Evolutionary conservation across 306 rosid genomes (phyloP), one percentile per base, ranked within the genome.

Genomic region (Cucumis melo): DNA sequence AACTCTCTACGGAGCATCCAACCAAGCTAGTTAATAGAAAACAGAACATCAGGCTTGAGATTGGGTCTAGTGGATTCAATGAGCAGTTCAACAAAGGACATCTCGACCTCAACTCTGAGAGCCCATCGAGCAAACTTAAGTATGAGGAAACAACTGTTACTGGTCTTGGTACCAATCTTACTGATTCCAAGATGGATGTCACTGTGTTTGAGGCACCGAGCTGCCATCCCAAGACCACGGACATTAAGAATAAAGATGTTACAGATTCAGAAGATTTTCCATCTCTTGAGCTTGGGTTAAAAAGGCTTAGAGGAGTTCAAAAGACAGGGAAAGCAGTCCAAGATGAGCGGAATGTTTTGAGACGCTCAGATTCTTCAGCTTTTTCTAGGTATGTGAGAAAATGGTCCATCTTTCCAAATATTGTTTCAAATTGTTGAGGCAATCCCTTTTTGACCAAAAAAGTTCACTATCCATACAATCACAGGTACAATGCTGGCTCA

Each of bases 341-440:
- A 72, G 91, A 91, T 84, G 92, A 83, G 27, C 86, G 89, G 54
- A 88, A 87, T 86, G 90, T 87, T 78, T 84, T 89, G 73, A 91
- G 97, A 81, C 93, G 87, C 46, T 89, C 91, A 8, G 93, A 89
- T 56, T 89, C 84, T 80, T 86, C 97, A 62, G 94, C 98, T 71
- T 91, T 93, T 87, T 87, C 97, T 75, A 91, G 93, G 98, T 93
- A 84, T 76, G 71, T 74, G 48, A 48, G 56, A 38, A 68, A 73
- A 73, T 73, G 77, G 77, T 29, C 23, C 41, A 20, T 73, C 62
- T 48, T 73, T 44, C 21, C 50, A 48, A 8, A 73, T 10, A 17
- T 53, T 32, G 48, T 51, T 73, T 73, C 62, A 17, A 73, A 73
- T 29, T 73, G 48, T 51, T 29, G 24, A 10, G 62, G 77, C 29